These are phyloP conservation scores for Geotrichum cucujoidarum DNA, from an alignment of 1,139 yeast species.

Conservation along the genomic window DNA sequence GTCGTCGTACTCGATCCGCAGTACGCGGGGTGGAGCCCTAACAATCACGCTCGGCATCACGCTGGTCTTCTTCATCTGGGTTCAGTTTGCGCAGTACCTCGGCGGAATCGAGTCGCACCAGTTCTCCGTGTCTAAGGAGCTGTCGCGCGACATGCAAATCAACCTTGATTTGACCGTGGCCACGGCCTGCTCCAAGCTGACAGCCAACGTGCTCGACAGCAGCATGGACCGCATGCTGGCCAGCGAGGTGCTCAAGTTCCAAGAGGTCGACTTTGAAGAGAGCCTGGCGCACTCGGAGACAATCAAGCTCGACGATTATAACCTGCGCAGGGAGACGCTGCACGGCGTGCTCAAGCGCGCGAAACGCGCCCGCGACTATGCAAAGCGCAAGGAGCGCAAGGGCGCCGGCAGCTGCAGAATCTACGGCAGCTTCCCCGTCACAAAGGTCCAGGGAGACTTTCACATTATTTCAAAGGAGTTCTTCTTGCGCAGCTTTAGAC, in stretches of 20 bases:
- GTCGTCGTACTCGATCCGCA: conserved; percentile 66
- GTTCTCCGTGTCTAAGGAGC: conserved; percentile 58
- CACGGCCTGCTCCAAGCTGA: conserved; percentile 75
- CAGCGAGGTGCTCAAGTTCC: conserved; percentile 58
- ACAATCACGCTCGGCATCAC: conserved; percentile 59
- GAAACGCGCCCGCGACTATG: conserved; percentile 11
- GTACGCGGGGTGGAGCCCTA: conserved; percentile 73
- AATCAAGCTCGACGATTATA: conserved; percentile 11
- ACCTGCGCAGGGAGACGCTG: conserved; percentile 19
- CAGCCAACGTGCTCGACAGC: conserved; percentile 71
- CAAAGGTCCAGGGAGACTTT: conserved; percentile 79
- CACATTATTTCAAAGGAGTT: conserved; percentile 50
- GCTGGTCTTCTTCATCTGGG: conserved; percentile 68
- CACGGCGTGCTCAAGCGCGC: conserved; percentile 28
- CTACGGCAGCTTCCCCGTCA: conserved; percentile 81
- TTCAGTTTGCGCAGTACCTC: conserved; percentile 78
- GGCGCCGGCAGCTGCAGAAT: conserved; percentile 71
- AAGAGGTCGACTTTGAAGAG: conserved; percentile 17
- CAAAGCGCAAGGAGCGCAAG: conserved; percentile 4
- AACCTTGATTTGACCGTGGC: conserved; percentile 78
- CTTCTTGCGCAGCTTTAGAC: conserved; percentile 7
- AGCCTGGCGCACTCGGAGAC: conserved; percentile 12
- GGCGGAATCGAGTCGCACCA: conserved; percentile 81
- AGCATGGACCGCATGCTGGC: conserved; percentile 78
- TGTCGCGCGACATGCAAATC: conserved; percentile 57